Evolutionary conservation across 371 early-diverging fungal species (phyloP), one percentile per base, ranked within the genome.

Genomic region (Mucor plumbeus): DNA sequence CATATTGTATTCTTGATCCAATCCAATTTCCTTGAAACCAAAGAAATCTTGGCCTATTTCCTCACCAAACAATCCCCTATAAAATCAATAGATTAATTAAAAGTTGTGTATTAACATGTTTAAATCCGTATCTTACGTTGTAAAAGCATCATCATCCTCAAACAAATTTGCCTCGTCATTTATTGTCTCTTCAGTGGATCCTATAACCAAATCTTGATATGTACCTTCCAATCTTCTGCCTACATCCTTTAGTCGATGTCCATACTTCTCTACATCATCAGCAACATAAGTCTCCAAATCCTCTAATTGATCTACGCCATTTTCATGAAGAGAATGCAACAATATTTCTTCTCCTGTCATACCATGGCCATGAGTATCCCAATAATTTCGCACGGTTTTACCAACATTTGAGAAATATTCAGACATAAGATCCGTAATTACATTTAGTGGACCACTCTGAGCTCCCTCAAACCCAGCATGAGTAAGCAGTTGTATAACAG

Each of bases 391-490:
- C 33, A 96, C 67, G 0, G 92, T 92, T 69, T 87, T 90, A 14
- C 95, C 95, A 10, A 96, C 76, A 69, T 92, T 95, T 53, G 78
- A 47, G 19, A 97, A 76, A 65, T 90, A 93, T 56, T 95, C 90
- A 19, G 82, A 75, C n/a, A 88, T 82, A 34, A 94, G 77, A 48
- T 95, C 96, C n/a, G 90, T 88, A 53, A 95, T 65, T 15, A 92
- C 82, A 31, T 87, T 74, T 62, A 95, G 67, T n/a, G 95, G 90
- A 10, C 63, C 73, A 57, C 73, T 34, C 64, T 88, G 68, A 72
- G 86, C 71, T 70, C 87, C 87, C 75, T 97, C 96, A 78, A 96
- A 97, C 2, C 97, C 97, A 17, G 91, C 85, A 71, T 97, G 95
- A 26, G 88, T 82, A 41, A 95, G 80, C 50, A 95, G 57, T 64